Percentiles rank a stretch among this genome's conserved stretches.
phyloP scores from a whole-genome alignment of 257 asterid species.

The Dorcoceras hygrometricum region DNA sequence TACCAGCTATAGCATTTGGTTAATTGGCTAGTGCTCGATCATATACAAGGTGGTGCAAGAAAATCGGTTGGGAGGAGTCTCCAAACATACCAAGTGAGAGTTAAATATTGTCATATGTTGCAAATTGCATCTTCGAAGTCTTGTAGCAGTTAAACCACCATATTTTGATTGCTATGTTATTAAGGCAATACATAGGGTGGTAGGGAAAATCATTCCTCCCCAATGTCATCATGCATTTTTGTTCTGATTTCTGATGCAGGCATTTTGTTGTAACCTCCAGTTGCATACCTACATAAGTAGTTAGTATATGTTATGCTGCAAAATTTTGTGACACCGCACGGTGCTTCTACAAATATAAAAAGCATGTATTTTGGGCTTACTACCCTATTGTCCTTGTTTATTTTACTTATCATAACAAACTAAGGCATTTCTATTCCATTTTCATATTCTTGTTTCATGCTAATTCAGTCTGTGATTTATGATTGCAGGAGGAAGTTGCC shows the following conservation, averaged over 20 bases:
- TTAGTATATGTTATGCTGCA: not conserved
- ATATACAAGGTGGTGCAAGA: no score
- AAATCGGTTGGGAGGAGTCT: no score
- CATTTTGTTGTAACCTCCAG: no score
- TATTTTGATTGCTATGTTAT: not conserved
- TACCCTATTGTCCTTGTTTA: not conserved
- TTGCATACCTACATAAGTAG: not conserved
- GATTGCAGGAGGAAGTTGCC: conserved; percentile 87
- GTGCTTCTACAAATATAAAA: no score
- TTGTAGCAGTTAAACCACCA: not conserved
- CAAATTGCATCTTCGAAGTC: not conserved
- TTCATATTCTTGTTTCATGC: not conserved
- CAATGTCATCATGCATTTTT: no score
- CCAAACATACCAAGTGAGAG: no score
- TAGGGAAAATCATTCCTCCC: no score
- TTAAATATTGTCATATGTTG: not conserved
- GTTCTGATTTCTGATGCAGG: not conserved
- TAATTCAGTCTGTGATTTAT: conserved; percentile 11
- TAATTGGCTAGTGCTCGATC: no score
- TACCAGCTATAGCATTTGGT: no score
- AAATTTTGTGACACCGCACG: not conserved
- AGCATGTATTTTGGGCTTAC: not conserved
- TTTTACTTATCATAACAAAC: conserved; percentile 4
- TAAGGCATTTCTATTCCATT: not conserved
- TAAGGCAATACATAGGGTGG: not conserved